These are phyloP conservation scores for Seiridium cupressi DNA, from an alignment of 2,329 filamentous ascomycete species.

Conservation along the genomic window DNA sequence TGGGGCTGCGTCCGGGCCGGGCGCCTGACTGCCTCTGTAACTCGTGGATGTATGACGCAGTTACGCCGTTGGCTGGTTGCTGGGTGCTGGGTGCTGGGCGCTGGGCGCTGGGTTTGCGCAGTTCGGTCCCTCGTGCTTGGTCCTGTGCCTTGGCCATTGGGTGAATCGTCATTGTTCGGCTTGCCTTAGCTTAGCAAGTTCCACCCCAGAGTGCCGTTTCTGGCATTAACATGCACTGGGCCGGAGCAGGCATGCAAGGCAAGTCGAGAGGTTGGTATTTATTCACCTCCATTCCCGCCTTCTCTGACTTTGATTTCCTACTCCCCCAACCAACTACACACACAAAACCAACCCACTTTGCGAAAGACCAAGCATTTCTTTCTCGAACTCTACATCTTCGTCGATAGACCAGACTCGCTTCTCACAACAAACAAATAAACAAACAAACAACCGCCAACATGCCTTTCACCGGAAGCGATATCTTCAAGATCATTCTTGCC, in stretches of 20 bases:
- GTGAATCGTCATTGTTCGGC: conserved; percentile 2
- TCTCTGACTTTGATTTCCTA: not conserved
- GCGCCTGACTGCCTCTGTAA: not conserved
- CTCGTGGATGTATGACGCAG: conserved; percentile 3
- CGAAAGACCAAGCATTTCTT: not conserved
- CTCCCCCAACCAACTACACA: not conserved
- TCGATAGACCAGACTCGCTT: not conserved
- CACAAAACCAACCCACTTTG: not conserved
- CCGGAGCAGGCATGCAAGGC: too few species aligned
- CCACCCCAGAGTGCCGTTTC: not conserved
- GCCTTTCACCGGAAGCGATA: conserved; percentile 36
- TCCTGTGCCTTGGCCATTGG: conserved; percentile 1
- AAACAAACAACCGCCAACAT: conserved; percentile 3
- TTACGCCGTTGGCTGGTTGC: not conserved
- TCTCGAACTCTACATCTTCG: not conserved
- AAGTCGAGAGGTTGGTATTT: not conserved
- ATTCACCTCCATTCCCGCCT: not conserved
- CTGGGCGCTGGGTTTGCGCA: not conserved
- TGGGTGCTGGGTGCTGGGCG: not conserved
- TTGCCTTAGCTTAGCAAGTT: not conserved
- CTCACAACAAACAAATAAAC: not conserved
- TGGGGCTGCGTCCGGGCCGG: not conserved
- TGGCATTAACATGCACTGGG: not conserved
- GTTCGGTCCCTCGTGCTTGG: not conserved
- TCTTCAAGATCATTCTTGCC: conserved; percentile 72